Conservation (phyloP, 2,329 filamentous ascomycete genomes). For the Simplicillium aogashimaense region DNA sequence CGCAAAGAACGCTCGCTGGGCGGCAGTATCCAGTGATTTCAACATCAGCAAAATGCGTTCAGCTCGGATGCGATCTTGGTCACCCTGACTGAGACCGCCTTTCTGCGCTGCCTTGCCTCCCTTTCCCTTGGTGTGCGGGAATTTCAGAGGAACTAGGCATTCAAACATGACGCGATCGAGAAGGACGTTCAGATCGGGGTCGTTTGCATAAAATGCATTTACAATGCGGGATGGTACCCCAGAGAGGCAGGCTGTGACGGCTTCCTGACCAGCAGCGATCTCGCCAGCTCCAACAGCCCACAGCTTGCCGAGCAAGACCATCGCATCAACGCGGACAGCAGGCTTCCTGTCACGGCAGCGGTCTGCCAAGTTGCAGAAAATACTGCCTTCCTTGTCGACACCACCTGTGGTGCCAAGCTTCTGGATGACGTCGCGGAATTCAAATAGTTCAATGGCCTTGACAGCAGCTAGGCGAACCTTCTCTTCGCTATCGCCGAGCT, state of each 20-base stretch:
- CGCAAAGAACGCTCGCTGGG: constrained; percentile 81
- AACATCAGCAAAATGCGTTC: constrained; percentile 78
- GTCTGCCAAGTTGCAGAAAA: constrained; percentile 75
- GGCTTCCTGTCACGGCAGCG: constrained; percentile 80
- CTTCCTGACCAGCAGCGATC: constrained; percentile 72
- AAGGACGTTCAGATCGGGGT: constrained; percentile 72
- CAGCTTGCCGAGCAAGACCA: constrained; percentile 72
- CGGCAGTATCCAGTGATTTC: constrained; percentile 64
- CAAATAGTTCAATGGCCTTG: constrained; percentile 70
- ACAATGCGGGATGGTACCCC: constrained; percentile 79
- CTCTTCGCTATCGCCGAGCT: constrained; percentile 81
- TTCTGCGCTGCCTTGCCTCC: constrained; percentile 48
- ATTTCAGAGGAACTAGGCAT: constrained; percentile 78
- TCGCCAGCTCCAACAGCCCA: constrained; percentile 93
- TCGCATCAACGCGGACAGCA: constrained; percentile 74
- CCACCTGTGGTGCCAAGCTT: constrained; percentile 73
- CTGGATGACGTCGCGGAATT: constrained; percentile 68
- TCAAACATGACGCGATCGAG: constrained; percentile 82
- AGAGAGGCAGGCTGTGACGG: constrained; percentile 63
- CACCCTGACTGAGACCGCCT: constrained; percentile 36
- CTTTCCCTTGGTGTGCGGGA: constrained; percentile 57
- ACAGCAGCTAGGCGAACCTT: constrained; percentile 86
- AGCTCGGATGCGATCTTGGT: constrained; percentile 68
- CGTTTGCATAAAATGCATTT: constrained; percentile 83
- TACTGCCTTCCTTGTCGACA: constrained; percentile 64